phyloP scores from a whole-genome alignment of 805 yeast species.

The Starmerella floris region DNA sequence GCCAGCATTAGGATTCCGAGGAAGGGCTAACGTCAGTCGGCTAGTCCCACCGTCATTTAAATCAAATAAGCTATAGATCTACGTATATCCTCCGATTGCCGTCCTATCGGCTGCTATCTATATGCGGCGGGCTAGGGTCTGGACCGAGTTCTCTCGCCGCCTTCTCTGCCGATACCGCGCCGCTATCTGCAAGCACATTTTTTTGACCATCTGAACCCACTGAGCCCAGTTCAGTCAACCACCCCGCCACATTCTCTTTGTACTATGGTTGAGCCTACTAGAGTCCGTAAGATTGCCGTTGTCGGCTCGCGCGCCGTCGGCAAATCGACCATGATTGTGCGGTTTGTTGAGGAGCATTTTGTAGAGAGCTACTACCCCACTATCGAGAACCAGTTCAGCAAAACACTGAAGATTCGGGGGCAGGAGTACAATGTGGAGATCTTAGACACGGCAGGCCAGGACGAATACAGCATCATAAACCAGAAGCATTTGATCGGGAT shows the following conservation, averaged over 20 bases:
- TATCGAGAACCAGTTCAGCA: conserved; percentile 71
- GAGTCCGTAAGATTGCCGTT: conserved; percentile 56
- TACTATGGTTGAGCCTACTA: conserved; percentile 22
- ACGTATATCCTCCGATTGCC: no score
- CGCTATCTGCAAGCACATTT: no score
- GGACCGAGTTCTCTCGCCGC: no score
- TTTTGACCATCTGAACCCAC: neutral
- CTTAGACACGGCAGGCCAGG: conserved; percentile 88
- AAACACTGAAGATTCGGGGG: conserved; percentile 52
- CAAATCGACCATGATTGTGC: conserved; percentile 70
- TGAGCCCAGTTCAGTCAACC: neutral
- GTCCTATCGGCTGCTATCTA: no score
- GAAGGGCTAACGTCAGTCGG: no score
- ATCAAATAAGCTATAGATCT: no score
- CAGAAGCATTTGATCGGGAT: conserved; percentile 68
- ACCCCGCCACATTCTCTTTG: no score
- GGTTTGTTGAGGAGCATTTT: conserved; percentile 77
- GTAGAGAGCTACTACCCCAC: conserved; percentile 86
- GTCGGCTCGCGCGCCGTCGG: conserved; percentile 83
- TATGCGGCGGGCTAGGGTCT: no score
- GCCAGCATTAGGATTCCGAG: no score
- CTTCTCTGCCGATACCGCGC: no score
- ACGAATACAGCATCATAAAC: conserved; percentile 68
- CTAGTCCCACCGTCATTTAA: no score
- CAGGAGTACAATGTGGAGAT: conserved; percentile 72